Conservation (phyloP, 192 early-diverging fungal genomes). For the Backusella tarrabulga region DNA sequence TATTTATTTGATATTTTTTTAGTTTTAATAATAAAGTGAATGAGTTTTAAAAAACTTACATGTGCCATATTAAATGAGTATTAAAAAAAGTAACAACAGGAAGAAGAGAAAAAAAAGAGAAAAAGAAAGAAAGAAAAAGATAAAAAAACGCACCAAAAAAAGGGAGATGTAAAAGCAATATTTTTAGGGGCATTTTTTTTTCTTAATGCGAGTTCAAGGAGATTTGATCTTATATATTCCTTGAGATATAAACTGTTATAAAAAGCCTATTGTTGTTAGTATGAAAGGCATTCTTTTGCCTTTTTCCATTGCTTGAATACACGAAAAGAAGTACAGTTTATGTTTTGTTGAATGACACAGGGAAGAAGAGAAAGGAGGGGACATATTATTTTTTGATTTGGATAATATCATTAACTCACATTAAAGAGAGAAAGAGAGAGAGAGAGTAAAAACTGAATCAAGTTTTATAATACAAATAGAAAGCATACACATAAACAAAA, state of each 20-base stretch:
- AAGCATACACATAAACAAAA: neutral
- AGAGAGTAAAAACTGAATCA: no score
- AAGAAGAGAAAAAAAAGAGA: slow-evolving; percentile 5
- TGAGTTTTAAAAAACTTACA: slow-evolving; percentile 9
- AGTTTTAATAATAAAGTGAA: neutral
- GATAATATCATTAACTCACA: neutral
- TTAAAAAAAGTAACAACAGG: slow-evolving; percentile 4
- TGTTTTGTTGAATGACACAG: neutral
- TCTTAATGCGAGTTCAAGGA: slow-evolving; percentile 6
- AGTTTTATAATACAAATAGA: no score
- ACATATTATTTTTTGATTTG: neutral
- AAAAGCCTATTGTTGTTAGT: neutral
- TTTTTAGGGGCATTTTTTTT: neutral
- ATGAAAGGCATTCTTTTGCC: neutral
- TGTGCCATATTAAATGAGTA: slow-evolving; percentile 26
- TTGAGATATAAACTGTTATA: neutral
- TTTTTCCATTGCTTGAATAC: neutral
- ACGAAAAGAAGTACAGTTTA: neutral
- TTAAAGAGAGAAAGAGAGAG: neutral
- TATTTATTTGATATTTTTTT: slow-evolving; percentile 14
- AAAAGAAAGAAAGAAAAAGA: neutral
- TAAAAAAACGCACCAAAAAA: neutral
- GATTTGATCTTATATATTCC: neutral
- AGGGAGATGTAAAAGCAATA: neutral
- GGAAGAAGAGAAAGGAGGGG: neutral